Evolutionary conservation across 305 asterid genomes (phyloP), one percentile per base, ranked within the genome.

Genomic region (Fraxinus angustifolia): DNA sequence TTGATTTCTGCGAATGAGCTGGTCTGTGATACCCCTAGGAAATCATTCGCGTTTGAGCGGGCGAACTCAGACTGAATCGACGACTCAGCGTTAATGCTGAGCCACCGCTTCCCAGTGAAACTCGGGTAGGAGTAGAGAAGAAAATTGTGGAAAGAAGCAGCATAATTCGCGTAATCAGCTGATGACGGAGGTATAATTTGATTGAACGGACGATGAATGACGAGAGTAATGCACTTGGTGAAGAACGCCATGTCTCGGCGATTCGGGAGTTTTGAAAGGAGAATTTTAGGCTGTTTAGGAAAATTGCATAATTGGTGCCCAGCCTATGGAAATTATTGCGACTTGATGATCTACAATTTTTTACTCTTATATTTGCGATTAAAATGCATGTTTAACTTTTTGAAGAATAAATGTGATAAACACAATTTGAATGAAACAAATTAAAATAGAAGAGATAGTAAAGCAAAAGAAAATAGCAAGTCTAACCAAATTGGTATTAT

Each of bases 1-100:
- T 93, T 93, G 50, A 95, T 93, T 84, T 93, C 94, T n/a, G 89
- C 88, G 34, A 86, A 85, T 0, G 97, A 88, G 88, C 99, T 92
- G 26, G 87, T 84, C 80, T 84, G 86, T 0, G 98, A 85, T 17
- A 93, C 95, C 30, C 94, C 94, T 7, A 93, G 90, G 58, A 95
- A 81, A 19, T 91, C 95, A 82, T 92, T 92, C 4, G 99, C 97
- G 84, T 88, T 92, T 62, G 79, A 77, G 35, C 94, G 95, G 72
- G 88, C 81, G 81, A 91, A 84, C 65, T 93, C 97, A 10, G 93
- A 88, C 62, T 86, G 90, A 78, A 60, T 78, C 76, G 87, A 82
- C 86, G 90, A 82, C 77, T 93, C 92, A 53, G 97, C 82, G 77
- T 84, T 79, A 42, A 88, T 72, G 87, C 90, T 86, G 83, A 90